Conservation (phyloP, 2,329 filamentous ascomycete species). For the Aureobasidium namibiae region DNA sequence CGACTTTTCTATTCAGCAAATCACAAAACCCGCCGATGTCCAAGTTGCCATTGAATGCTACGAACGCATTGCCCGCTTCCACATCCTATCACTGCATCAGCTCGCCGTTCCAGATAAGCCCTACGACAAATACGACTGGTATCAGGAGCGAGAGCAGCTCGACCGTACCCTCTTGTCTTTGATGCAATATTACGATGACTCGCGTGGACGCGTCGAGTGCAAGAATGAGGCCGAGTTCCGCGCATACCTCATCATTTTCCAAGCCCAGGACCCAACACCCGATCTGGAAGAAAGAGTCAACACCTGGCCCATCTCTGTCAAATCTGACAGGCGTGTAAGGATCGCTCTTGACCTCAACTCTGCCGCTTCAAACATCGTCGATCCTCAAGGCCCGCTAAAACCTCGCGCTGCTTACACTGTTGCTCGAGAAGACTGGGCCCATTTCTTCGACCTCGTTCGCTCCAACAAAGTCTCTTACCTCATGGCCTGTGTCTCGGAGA, state of each 20-base stretch:
- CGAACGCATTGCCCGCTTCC: conserved; percentile 56
- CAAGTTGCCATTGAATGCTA: conserved; percentile 51
- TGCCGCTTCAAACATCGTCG: conserved; percentile 46
- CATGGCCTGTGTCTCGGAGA: conserved; percentile 56
- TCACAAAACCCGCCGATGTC: conserved; percentile 49
- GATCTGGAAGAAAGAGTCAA: conserved; percentile 52
- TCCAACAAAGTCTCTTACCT: conserved; percentile 51
- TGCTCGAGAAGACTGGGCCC: conserved; percentile 49
- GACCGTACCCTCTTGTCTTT: conserved; percentile 55
- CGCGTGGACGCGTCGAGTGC: conserved; percentile 40
- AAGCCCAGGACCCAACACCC: conserved; percentile 41
- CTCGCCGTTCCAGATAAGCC: conserved; percentile 44
- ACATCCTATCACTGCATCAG: conserved; percentile 54
- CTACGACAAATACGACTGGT: conserved; percentile 43
- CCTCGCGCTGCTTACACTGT: conserved; percentile 42
- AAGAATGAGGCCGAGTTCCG: conserved; percentile 56
- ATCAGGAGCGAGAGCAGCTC: conserved; percentile 57
- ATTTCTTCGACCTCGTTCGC: conserved; percentile 49
- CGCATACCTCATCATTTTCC: conserved; percentile 53
- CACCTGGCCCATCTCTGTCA: conserved; percentile 43
- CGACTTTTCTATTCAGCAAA: conserved; percentile 55
- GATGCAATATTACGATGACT: conserved; percentile 53
- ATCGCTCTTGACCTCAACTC: conserved; percentile 50
- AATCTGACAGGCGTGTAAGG: conserved; percentile 45
- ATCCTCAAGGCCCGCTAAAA: conserved; percentile 44